These are phyloP conservation scores for Ciborinia camelliae DNA, from an alignment of 2,329 filamentous ascomycete genomes.

Conservation along the genomic window DNA sequence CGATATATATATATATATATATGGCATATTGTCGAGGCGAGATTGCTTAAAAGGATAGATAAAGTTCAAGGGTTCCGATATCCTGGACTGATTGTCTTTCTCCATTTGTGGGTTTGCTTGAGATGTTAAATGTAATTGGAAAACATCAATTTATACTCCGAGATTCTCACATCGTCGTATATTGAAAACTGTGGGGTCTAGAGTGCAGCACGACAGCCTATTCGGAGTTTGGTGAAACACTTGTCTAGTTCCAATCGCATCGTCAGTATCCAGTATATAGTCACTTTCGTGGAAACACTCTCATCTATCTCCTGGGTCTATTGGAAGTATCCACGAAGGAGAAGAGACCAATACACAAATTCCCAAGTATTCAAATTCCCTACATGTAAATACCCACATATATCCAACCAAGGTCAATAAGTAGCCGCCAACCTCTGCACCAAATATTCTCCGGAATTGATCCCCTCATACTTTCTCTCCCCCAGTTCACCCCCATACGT, in stretches of 20 bases:
- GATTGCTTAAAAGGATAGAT: no score
- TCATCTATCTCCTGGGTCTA: no score
- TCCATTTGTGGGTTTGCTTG: no score
- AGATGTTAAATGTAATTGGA: background rate
- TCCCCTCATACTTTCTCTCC: constrained; percentile 74
- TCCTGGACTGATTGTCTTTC: no score
- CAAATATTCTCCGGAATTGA: constrained; percentile 79
- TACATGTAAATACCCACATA: background rate
- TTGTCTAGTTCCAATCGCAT: background rate
- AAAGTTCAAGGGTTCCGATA: no score
- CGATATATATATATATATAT: no score
- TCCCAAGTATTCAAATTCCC: background rate
- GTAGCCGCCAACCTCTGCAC: constrained; percentile 75
- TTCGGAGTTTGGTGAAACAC: background rate
- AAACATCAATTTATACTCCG: background rate
- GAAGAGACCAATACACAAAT: background rate
- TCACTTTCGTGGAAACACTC: no score
- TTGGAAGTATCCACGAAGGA: no score
- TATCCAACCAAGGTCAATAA: constrained; percentile 43
- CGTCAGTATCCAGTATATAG: no score
- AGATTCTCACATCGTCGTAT: background rate
- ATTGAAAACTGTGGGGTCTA: background rate
- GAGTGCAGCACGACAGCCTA: background rate
- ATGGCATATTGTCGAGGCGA: no score
- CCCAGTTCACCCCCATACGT: constrained; percentile 54